A percentile compares a stretch with the other conserved stretches of the same genome.
Conservation (phyloP, 768 basidiomycete species). For the Mycena floridula region DNA sequence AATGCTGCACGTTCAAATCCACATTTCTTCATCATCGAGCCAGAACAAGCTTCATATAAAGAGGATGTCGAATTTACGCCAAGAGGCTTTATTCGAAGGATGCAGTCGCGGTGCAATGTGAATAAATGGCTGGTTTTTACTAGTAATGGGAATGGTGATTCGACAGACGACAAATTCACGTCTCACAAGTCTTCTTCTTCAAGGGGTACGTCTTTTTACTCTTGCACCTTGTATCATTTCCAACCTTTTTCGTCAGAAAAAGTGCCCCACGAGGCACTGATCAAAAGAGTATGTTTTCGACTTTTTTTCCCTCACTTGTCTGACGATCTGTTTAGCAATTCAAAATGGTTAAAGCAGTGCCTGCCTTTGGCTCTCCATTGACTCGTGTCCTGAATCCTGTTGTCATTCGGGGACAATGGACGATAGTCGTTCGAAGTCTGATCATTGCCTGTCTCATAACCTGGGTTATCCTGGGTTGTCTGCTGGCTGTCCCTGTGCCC, state of each 20-base stretch:
- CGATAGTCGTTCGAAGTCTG: slow-evolving; percentile 65
- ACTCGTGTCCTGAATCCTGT: slow-evolving; percentile 65
- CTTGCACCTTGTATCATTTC: neutral
- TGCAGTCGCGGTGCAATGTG: slow-evolving; percentile 37
- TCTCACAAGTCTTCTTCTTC: neutral
- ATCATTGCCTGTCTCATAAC: slow-evolving; percentile 38
- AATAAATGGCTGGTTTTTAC: slow-evolving; percentile 27
- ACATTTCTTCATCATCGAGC: slow-evolving; percentile 8
- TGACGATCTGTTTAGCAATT: no score
- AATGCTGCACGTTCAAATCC: neutral
- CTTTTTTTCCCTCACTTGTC: no score
- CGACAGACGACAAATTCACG: neutral
- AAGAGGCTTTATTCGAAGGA: slow-evolving; percentile 28
- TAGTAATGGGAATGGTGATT: neutral
- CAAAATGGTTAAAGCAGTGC: slow-evolving; percentile 47
- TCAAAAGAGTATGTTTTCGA: no score
- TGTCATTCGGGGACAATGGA: slow-evolving; percentile 79
- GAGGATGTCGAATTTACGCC: slow-evolving; percentile 17
- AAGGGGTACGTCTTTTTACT: neutral
- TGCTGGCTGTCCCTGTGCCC: slow-evolving; percentile 35
- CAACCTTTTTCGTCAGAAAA: neutral
- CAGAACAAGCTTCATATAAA: slow-evolving; percentile 14
- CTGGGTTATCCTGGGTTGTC: slow-evolving; percentile 31
- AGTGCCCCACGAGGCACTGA: neutral
- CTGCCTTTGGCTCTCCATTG: slow-evolving; percentile 65